Base-by-base conservation (phyloP, 2,329 filamentous ascomycete genomes). In the Cercospora zeae-maydis region DNA sequence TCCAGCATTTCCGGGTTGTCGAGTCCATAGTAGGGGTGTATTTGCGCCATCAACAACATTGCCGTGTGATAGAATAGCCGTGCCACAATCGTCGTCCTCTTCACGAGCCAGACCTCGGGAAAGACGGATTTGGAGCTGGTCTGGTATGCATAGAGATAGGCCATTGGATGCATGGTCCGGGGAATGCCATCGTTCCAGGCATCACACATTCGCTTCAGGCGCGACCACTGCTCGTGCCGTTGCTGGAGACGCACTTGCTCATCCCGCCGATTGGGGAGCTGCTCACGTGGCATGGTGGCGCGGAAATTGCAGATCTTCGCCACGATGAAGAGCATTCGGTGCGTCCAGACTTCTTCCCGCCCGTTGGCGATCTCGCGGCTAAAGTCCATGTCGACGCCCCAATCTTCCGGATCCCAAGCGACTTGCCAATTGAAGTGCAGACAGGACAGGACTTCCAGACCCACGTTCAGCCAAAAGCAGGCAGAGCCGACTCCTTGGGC, bases 391-490 rank as follows among this genome's bases (percentile, higher is more conserved):
- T 96, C 88, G 16, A 97, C 81, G 1, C 90, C 90, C 93, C 93
- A 97, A 10, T 91, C 86, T 69, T 96, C 91, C 0, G 92, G 93
- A 59, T 96, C 87, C 91, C 92, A 96, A 0, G 91, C 88, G 11
- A 92, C 86, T 67, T 88, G 85, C 89, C 91, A 96, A 74, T 93
- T 92, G 76, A 92, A 92, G 67, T 91, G 88, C 14, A 97, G 80
- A 75, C 92, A 96, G 66, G 87, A 91, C 30, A 97, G 81, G n/a
- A 97, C 81, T 74, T 98, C 93, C 83, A 96, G 89, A 14, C 89
- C 89, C 14, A 96, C 87, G 70, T 96, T 96, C 37, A 97, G 81
- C 93, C 93, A 97, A 78, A 97, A 97, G 75, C 93, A 97, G 0
- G 93, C 92, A 0, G 88, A 86, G 0, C 92, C 93, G 19, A 96